phyloP scores from a whole-genome alignment of 148 eudicot genomes.

The Silene uniflora region DNA sequence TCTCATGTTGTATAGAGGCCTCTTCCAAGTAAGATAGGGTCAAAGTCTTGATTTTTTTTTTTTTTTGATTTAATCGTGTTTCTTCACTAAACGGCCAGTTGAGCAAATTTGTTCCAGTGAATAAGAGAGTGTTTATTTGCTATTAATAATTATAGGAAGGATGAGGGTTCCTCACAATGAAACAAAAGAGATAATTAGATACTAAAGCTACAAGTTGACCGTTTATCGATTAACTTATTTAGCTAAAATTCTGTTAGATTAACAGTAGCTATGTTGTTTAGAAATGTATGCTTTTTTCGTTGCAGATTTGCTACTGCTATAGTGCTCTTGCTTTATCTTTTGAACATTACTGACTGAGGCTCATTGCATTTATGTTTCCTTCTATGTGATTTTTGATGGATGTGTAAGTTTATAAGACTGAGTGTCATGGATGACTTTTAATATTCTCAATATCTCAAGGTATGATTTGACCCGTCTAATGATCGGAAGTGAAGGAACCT shows the following conservation, averaged over 20 bases:
- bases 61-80: too few relatives aligned
- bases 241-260: neutral
- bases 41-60: neutral
- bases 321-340: neutral
- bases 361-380: neutral
- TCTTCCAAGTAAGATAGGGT: neutral
- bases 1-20: neutral
- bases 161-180: slow-evolving; percentile 2
- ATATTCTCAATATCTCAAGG: slow-evolving; percentile 31
- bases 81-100: neutral
- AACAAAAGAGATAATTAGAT: neutral
- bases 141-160: neutral
- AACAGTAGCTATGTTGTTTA: neutral
- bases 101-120: neutral
- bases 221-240: neutral
- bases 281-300: neutral
- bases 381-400: neutral
- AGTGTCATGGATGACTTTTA: slow-evolving; percentile 4
- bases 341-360: neutral
- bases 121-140: neutral
- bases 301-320: neutral
- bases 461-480: slow-evolving; percentile 85
- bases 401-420: neutral
- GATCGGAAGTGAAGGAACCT: slow-evolving; percentile 99
- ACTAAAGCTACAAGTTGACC: neutral